A percentile compares a stretch with the other conserved stretches of the same genome.
Conservation (phyloP, 306 rosid genomes). For the Medicago ruthenica region DNA sequence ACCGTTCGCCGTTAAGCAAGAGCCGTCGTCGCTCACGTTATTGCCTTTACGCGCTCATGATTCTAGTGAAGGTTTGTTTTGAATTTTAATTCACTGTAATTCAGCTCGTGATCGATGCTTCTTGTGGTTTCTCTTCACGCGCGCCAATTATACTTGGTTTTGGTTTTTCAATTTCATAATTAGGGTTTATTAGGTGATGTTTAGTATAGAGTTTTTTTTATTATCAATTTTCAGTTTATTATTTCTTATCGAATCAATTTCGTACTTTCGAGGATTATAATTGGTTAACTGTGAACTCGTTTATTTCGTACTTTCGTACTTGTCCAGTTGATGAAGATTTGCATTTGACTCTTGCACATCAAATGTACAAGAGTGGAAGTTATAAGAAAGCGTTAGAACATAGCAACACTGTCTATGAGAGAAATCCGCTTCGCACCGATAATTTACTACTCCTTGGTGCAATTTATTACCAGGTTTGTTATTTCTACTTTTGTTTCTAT, state of each 20-base stretch:
- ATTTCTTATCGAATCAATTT: background rate
- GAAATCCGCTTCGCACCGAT: conserved; percentile 85
- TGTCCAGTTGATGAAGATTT: conserved; percentile 89
- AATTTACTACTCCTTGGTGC: conserved; percentile 96
- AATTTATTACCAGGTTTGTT: conserved; percentile 88
- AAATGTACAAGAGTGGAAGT: conserved; percentile 86
- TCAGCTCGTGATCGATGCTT: conserved; percentile 21
- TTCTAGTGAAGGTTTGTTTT: conserved; percentile 53
- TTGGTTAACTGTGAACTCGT: no score
- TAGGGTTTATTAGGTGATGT: conserved; percentile 38
- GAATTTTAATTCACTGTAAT: background rate
- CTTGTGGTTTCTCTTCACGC: background rate
- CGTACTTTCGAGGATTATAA: background rate
- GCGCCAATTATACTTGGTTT: background rate
- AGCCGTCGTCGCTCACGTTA: conserved; percentile 48
- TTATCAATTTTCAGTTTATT: background rate
- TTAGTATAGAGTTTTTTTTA: background rate
- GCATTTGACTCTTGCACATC: conserved; percentile 81
- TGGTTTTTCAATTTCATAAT: conserved; percentile 20
- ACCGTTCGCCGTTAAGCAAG: conserved; percentile 54
- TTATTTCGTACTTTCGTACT: background rate
- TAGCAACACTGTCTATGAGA: conserved; percentile 79
- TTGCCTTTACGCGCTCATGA: conserved; percentile 55
- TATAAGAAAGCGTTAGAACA: conserved; percentile 92
- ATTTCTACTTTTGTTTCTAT: conserved; percentile 1